phyloP scores from a whole-genome alignment of 805 yeast genomes.

The Pichia rugopelliculosa region DNA sequence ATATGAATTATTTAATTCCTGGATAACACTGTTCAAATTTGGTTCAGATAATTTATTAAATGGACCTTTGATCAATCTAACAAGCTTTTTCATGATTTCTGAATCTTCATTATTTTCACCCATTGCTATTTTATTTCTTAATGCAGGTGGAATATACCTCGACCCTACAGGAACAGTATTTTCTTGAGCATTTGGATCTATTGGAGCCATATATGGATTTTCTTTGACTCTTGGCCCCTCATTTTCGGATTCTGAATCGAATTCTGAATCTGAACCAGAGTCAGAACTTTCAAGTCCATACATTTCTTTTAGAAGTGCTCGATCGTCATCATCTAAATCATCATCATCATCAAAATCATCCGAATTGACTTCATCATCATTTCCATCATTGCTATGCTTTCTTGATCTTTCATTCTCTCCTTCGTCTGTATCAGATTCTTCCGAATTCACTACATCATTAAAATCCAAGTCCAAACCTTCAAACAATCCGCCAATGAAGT shows the following conservation, averaged over 20 bases:
- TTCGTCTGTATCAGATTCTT: conserved; percentile 11
- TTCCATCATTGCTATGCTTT: conserved; percentile 11
- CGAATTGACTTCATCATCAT: conserved; percentile 21
- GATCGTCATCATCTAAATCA: conserved; percentile 27
- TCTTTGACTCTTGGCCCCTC: conserved; percentile 39
- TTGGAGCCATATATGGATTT: conserved; percentile 72
- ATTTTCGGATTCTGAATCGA: conserved; percentile 21
- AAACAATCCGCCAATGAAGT: conserved; percentile 69
- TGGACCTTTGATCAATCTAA: conserved; percentile 68
- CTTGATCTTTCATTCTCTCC: background rate
- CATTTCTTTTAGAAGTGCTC: conserved; percentile 26
- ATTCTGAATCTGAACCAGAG: conserved; percentile 17
- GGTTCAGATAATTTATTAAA: conserved; percentile 87
- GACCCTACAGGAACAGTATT: conserved; percentile 23
- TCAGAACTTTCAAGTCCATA: conserved; percentile 23
- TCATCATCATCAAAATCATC: conserved; percentile 28
- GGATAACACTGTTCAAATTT: conserved; percentile 62
- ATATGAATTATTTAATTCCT: conserved; percentile 59
- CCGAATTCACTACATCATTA: conserved; percentile 13
- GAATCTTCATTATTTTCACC: conserved; percentile 28
- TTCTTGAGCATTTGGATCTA: conserved; percentile 13
- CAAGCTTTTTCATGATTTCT: conserved; percentile 42
- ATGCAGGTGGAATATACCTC: conserved; percentile 81
- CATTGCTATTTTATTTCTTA: conserved; percentile 47
- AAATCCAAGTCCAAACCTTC: conserved; percentile 59